Evolutionary conservation across 2,329 filamentous ascomycete genomes (phyloP), one percentile per base, ranked within the genome.

Genomic region (Arthrobotrys sinensis): DNA sequence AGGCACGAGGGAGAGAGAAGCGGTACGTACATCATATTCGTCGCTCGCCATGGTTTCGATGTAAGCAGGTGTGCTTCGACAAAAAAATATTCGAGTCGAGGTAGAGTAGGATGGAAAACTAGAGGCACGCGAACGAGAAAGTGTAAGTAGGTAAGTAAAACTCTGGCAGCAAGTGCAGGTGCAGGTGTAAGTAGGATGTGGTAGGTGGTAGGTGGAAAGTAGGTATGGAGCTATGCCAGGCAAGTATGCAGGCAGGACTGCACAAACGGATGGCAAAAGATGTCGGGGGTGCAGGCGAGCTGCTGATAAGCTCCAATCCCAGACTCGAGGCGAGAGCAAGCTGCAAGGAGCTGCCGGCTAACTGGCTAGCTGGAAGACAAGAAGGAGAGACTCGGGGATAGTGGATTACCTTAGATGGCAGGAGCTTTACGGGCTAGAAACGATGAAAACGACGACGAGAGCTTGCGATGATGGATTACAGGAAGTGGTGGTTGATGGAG

Each of bases 11-110:
- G 77, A 67, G 82, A 48, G 43, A 40, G n/a, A 62, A 65, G 24
- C 24, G 57, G n/a, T 63, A 87, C 94, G 89, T 88, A 98, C 95
- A 91, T 99, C 96, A 88, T 99, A 99, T 89, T 99, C 96, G 90
- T 99, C 96, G 91, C 98, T 99, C 85, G 95, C 96, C 96, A 98
- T 99, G 86, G 83, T 88, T 82, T 81, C 79, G 77, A 63, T 80
- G 38, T 53, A 60, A 52, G 40, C 34, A 34, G 32, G 43, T 53
- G 48, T 16, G 10, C 28, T 72, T 50, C 43, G 46, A 43, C 12
- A 46, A 32, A 60, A 55, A 52, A 32, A 36, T 45, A n/a, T 55
- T 34, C 10, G 32, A 45, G 12, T 60, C n/a, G 68, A 19, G 34
- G 21, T 45, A 28, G 45, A 24, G 24, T 43, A 46, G 6, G 43